A percentile compares a stretch with the other conserved stretches of the same genome.
These are phyloP conservation scores for Wickerhamiella azyma DNA, from an alignment of 805 yeast species.

Conservation along the genomic window DNA sequence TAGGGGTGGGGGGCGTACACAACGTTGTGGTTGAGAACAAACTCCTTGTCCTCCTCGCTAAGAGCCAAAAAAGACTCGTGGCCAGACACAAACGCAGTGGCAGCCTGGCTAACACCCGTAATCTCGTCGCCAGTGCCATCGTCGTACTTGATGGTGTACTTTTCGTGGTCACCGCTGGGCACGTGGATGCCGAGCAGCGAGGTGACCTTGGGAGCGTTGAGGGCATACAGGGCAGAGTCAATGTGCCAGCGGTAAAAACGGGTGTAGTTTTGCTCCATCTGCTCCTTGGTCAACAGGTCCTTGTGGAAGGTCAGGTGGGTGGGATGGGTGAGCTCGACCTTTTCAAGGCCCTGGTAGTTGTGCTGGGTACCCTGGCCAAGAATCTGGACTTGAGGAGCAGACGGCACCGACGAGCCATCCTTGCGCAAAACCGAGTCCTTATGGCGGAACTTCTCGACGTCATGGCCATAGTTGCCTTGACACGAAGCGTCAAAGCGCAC, in stretches of 20 bases:
- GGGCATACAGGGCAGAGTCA: constrained; percentile 75
- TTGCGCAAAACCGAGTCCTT: constrained; percentile 54
- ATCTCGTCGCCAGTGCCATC: constrained; percentile 52
- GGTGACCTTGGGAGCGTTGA: constrained; percentile 77
- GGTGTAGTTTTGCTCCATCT: constrained; percentile 49
- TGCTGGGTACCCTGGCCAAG: constrained; percentile 61
- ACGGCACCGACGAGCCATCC: constrained; percentile 69
- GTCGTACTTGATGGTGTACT: constrained; percentile 45
- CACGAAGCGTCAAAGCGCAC: constrained; percentile 66
- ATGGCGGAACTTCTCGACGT: constrained; percentile 53
- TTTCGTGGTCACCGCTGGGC: constrained; percentile 46
- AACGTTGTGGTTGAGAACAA: constrained; percentile 65
- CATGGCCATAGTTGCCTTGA: constrained; percentile 68
- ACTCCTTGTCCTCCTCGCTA: constrained; percentile 54
- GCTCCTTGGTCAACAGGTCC: constrained; percentile 45
- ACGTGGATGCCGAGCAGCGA: constrained; percentile 73
- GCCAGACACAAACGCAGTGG: constrained; percentile 84
- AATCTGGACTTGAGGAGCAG: constrained; percentile 81
- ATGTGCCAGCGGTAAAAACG: constrained; percentile 90
- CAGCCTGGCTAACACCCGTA: constrained; percentile 45
- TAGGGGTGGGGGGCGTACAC: constrained; percentile 90
- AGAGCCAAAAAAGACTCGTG: constrained; percentile 57
- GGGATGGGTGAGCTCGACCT: constrained; percentile 61
- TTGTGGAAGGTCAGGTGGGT: constrained; percentile 74
- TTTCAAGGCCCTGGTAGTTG: constrained; percentile 44